Evolutionary conservation across 2,329 filamentous ascomycete species (phyloP).

Genomic region (Alternaria sp.): DNA sequence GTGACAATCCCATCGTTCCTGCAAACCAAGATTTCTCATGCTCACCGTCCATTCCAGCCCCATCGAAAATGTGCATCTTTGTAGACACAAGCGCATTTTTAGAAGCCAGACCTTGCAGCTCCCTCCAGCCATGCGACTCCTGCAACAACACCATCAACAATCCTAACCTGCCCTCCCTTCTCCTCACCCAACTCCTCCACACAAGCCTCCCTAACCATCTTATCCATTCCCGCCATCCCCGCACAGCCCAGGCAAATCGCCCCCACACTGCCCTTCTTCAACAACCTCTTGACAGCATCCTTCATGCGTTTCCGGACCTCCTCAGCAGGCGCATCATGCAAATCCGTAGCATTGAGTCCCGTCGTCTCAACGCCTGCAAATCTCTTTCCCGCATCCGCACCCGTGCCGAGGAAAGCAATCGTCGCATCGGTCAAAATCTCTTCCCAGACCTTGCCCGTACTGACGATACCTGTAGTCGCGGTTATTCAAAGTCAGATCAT

Average conservation of each 20-base stretch:
- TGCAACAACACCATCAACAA: constrained; percentile 82
- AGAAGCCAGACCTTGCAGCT: constrained; percentile 14
- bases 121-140: constrained; percentile 71
- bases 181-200: constrained; percentile 68
- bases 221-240: constrained; percentile 87
- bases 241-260: constrained; percentile 88
- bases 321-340: constrained; percentile 73
- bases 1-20: too few relatives aligned
- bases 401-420: constrained; percentile 66
- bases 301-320: constrained; percentile 72
- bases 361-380: constrained; percentile 87
- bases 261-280: constrained; percentile 65
- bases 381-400: constrained; percentile 50
- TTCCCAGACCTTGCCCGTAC: constrained; percentile 87
- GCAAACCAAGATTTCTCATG: too few relatives aligned
- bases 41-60: too few relatives aligned
- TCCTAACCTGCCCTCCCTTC: constrained; percentile 66
- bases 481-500: too few relatives aligned
- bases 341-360: constrained; percentile 78
- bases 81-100: too few relatives aligned
- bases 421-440: constrained; percentile 73
- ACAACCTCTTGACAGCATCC: constrained; percentile 72
- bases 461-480: constrained; percentile 67
- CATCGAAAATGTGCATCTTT: too few relatives aligned
- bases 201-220: constrained; percentile 75